phyloP scores from a whole-genome alignment of 768 basidiomycete genomes.

The Rhodosporidiobolus sp. region DNA sequence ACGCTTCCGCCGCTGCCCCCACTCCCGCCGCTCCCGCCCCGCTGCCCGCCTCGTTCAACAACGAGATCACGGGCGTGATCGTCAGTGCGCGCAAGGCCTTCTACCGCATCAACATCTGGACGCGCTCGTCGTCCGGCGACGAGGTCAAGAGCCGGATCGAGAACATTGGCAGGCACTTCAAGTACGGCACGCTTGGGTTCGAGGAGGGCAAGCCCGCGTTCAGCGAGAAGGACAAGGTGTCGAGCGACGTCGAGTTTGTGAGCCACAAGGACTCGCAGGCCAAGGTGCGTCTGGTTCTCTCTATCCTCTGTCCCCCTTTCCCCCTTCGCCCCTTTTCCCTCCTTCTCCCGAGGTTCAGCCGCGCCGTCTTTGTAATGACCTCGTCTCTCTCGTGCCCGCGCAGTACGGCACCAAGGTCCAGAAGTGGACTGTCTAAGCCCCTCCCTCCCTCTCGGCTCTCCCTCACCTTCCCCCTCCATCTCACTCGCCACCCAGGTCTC shows the following conservation, averaged over 20 bases:
- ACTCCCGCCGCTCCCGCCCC: conserved; percentile 50
- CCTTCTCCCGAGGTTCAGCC: no score
- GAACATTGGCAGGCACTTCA: conserved; percentile 63
- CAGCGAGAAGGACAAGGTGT: conserved; percentile 39
- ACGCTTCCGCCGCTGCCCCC: conserved; percentile 49
- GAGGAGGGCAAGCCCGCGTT: conserved; percentile 26
- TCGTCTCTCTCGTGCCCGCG: neutral
- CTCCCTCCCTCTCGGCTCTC: no score
- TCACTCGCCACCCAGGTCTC: no score
- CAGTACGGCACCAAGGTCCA: conserved; percentile 31
- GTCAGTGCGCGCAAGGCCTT: conserved; percentile 91
- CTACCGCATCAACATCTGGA: conserved; percentile 98
- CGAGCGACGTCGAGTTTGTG: conserved; percentile 45
- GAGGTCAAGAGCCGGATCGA: conserved; percentile 44
- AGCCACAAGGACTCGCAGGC: conserved; percentile 42
- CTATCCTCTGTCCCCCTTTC: no score
- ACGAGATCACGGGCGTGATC: conserved; percentile 77
- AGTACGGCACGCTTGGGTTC: conserved; percentile 78
- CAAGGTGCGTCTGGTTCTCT: conserved; percentile 10
- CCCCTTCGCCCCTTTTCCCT: no score
- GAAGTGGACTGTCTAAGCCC: conserved; percentile 24
- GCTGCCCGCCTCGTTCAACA: conserved; percentile 57
- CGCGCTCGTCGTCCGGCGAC: conserved; percentile 66
- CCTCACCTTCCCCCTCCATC: no score
- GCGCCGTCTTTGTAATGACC: neutral